These are phyloP conservation scores for Phytopythium helicoides DNA, from an alignment of 352 stramenopile species.

Conservation along the genomic window DNA sequence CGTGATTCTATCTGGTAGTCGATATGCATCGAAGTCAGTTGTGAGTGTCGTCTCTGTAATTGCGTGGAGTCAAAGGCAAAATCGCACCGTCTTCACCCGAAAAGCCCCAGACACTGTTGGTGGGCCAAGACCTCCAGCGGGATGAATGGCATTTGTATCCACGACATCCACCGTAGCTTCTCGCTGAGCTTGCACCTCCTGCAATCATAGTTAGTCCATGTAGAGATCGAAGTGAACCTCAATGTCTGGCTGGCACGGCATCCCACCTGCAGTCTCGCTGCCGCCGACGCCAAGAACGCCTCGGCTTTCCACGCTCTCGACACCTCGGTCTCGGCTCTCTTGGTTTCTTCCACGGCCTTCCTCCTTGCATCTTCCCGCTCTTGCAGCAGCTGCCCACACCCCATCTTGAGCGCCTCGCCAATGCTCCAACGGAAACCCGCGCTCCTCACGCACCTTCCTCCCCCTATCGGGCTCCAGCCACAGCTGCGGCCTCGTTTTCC, in stretches of 20 bases:
- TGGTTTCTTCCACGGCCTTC: neutral
- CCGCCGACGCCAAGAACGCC: conserved; percentile 44
- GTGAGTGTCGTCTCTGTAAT: too few species aligned
- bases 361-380: neutral
- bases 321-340: neutral
- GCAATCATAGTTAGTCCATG: too few species aligned
- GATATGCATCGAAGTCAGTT: neutral
- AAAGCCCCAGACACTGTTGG: neutral
- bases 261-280: conserved; percentile 27
- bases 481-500: conserved; percentile 31
- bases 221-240: too few species aligned
- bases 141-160: too few species aligned
- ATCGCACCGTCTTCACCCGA: conserved; percentile 14
- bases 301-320: conserved; percentile 9
- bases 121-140: too few species aligned
- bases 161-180: neutral
- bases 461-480: conserved; percentile 21
- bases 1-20: conserved; percentile 21
- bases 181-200: conserved; percentile 15
- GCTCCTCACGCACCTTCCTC: conserved; percentile 24
- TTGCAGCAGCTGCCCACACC: too few species aligned
- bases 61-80: neutral
- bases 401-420: too few species aligned
- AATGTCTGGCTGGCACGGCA: too few species aligned
- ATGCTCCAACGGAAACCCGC: too few species aligned